Conservation (phyloP, 2,329 filamentous ascomycete species). For the Aspergillus ochraceoroseus region DNA sequence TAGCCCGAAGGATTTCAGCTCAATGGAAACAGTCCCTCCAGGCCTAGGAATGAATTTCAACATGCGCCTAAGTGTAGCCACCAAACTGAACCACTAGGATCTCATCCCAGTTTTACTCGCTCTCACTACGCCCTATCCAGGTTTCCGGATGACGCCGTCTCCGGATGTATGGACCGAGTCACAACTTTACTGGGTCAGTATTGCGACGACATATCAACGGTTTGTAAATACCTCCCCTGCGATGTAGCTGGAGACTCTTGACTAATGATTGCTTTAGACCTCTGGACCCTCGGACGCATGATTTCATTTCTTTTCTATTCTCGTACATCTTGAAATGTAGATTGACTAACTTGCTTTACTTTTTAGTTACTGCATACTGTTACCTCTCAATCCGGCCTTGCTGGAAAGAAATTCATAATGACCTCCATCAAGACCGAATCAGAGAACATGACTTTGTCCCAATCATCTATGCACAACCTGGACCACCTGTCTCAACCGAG, state of each 20-base stretch:
- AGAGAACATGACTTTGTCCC: slow-evolving; percentile 36
- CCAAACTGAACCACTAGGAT: slow-evolving; percentile 5
- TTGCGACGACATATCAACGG: neutral
- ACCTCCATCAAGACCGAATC: slow-evolving; percentile 37
- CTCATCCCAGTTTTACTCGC: too few species aligned
- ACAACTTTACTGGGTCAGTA: neutral
- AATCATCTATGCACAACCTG: slow-evolving; percentile 30
- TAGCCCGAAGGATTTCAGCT: slow-evolving; percentile 7
- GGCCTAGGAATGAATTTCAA: neutral
- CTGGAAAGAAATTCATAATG: slow-evolving; percentile 33
- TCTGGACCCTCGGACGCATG: slow-evolving; percentile 24
- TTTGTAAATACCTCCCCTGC: slow-evolving; percentile 4
- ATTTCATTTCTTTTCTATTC: slow-evolving; percentile 16
- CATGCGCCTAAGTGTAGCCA: neutral
- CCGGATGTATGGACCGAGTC: too few species aligned
- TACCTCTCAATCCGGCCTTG: slow-evolving; percentile 16
- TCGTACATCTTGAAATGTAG: slow-evolving; percentile 22
- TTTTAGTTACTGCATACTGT: slow-evolving; percentile 28
- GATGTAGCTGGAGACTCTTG: neutral
- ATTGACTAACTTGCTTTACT: slow-evolving; percentile 31
- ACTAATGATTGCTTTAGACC: slow-evolving; percentile 7
- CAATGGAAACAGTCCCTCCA: slow-evolving; percentile 11
- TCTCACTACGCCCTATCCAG: too few species aligned
- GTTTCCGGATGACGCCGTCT: too few species aligned
- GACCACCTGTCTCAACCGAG: slow-evolving; percentile 35